These are phyloP conservation scores for Leccinum pellstonianum DNA, from an alignment of 768 basidiomycete genomes.

Conservation along the genomic window DNA sequence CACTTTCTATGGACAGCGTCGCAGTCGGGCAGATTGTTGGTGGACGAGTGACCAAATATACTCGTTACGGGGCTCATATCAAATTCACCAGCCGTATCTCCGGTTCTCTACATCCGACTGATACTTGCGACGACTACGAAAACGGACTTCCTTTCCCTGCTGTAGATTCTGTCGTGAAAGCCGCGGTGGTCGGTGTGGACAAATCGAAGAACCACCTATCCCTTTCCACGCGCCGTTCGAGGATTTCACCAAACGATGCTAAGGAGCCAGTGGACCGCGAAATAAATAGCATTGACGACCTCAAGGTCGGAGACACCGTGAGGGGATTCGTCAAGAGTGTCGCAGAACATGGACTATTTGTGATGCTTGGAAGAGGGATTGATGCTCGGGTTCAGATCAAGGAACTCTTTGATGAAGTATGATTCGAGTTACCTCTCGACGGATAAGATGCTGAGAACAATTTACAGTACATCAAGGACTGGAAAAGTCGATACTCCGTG, in stretches of 20 bases:
- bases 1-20: conserved; percentile 65
- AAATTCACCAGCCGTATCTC: conserved; percentile 71
- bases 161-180: conserved; percentile 66
- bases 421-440: background rate
- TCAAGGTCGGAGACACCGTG: conserved; percentile 72
- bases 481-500: conserved; percentile 77
- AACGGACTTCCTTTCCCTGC: conserved; percentile 53
- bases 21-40: conserved; percentile 71
- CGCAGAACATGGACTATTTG: conserved; percentile 84
- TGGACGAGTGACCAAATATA: conserved; percentile 77
- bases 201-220: conserved; percentile 61
- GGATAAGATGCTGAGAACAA: conserved; percentile 9
- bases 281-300: conserved; percentile 55
- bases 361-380: conserved; percentile 76
- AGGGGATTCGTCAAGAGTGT: conserved; percentile 90
- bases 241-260: conserved; percentile 52
- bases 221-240: conserved; percentile 80
- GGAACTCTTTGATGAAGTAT: conserved; percentile 86
- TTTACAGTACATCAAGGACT: conserved; percentile 85
- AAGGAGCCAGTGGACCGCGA: conserved; percentile 64
- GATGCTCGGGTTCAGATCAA: conserved; percentile 92
- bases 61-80: conserved; percentile 68
- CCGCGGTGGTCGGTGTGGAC: conserved; percentile 70
- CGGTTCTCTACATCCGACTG: conserved; percentile 80
- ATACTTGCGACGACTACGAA: conserved; percentile 78